Evolutionary conservation across 352 stramenopile species (phyloP).

Genomic region (Pythium brachiatum): DNA sequence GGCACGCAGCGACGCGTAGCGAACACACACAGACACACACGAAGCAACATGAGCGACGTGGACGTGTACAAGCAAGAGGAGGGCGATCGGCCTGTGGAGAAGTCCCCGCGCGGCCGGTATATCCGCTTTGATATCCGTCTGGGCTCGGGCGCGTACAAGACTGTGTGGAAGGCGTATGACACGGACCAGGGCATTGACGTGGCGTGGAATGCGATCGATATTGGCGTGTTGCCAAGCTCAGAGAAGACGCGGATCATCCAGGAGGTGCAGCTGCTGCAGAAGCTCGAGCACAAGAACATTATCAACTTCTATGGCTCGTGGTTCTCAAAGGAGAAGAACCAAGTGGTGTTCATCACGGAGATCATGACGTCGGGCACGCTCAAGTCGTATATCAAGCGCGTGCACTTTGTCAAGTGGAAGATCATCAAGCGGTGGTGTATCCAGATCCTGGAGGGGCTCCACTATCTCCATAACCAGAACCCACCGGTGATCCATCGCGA

Average conservation of each 20-base stretch:
- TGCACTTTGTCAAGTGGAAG: constrained; percentile 98
- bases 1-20: neutral
- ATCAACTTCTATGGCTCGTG: constrained; percentile 99
- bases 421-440: constrained; percentile 97
- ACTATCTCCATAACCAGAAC: constrained; percentile 90
- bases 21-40: neutral
- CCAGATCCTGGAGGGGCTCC: constrained; percentile 96
- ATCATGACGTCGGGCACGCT: constrained; percentile 96
- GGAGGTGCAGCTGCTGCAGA: constrained; percentile 96
- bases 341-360: constrained; percentile 99
- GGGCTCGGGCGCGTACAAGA: constrained; percentile 86
- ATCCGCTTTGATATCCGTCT: constrained; percentile 86
- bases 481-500: constrained; percentile 92
- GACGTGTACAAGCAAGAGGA: constrained; percentile 76
- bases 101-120: constrained; percentile 79
- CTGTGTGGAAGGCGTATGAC: constrained; percentile 95
- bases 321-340: constrained; percentile 97
- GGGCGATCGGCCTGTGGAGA: constrained; percentile 69
- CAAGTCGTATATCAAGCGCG: constrained; percentile 97
- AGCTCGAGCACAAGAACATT: constrained; percentile 98
- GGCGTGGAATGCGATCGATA: constrained; percentile 98
- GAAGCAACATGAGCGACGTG: constrained; percentile 48
- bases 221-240: constrained; percentile 92
- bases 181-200: constrained; percentile 99
- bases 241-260: constrained; percentile 97